These are phyloP conservation scores for Candida pseudoglaebosa DNA, from an alignment of 805 yeast genomes.

Conservation along the genomic window DNA sequence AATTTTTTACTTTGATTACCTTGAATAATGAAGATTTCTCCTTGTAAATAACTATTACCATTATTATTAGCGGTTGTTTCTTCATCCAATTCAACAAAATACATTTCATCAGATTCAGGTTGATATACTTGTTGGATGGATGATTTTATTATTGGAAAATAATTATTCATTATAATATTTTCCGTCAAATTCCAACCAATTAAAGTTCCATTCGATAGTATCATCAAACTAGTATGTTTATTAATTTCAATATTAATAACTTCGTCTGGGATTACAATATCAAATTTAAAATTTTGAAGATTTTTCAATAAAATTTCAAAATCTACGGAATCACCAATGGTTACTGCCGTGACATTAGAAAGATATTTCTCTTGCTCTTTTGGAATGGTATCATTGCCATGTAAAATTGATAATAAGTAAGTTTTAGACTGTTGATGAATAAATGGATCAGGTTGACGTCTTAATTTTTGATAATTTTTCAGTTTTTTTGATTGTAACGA, in stretches of 20 bases:
- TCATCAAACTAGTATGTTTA: constrained; percentile 49
- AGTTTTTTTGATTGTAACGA: constrained; percentile 14
- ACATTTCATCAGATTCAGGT: constrained; percentile 83
- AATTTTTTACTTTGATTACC: constrained; percentile 48
- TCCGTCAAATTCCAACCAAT: constrained; percentile 84
- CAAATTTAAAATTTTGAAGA: constrained; percentile 7
- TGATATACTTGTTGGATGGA: constrained; percentile 42
- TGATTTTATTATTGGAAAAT: constrained; percentile 49
- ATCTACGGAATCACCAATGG: constrained; percentile 71
- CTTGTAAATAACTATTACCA: constrained; percentile 45
- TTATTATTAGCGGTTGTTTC: constrained; percentile 18
- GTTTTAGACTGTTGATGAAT: constrained; percentile 20
- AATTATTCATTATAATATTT: constrained; percentile 36
- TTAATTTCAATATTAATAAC: constrained; percentile 52
- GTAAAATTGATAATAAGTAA: constrained; percentile 22
- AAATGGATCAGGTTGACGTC: constrained; percentile 20
- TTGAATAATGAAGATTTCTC: constrained; percentile 69
- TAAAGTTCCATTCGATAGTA: constrained; percentile 72
- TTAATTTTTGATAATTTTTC: constrained; percentile 24
- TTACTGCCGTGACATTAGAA: constrained; percentile 61
- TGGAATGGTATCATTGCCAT: constrained; percentile 14
- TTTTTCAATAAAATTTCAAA: constrained; percentile 42
- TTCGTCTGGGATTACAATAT: constrained; percentile 57
- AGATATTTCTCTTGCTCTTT: constrained; percentile 23
- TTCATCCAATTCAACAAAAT: constrained; percentile 51